Evolutionary conservation across 2,329 filamentous ascomycete genomes (phyloP).

Genomic region (Penicillium sp.): DNA sequence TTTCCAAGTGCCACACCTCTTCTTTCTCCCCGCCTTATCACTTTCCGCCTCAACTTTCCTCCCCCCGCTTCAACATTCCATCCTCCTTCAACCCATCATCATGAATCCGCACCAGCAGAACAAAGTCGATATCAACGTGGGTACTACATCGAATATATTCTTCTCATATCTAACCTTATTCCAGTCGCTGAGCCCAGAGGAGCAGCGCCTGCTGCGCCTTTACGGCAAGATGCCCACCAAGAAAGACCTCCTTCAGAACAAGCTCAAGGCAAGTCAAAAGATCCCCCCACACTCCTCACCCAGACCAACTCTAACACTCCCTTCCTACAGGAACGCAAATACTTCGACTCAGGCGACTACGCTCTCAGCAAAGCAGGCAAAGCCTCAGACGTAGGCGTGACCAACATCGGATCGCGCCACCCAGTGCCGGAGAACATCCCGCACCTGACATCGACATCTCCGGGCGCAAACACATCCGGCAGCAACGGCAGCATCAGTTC

Average conservation of each 20-base stretch:
- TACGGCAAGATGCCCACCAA: conserved; percentile 98
- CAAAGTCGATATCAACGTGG: conserved; percentile 93
- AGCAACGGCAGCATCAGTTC: conserved; percentile 27
- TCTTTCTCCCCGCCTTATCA: conserved; percentile 6
- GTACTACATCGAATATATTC: conserved; percentile 37
- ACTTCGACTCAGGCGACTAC: conserved; percentile 95
- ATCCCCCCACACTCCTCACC: background rate
- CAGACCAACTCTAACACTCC: background rate
- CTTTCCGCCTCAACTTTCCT: conserved; percentile 5
- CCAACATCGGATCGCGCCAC: conserved; percentile 89
- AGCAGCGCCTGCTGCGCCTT: conserved; percentile 92
- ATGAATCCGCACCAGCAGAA: conserved; percentile 99
- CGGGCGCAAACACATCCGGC: conserved; percentile 36
- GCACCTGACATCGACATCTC: conserved; percentile 69
- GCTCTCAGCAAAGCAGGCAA: conserved; percentile 97
- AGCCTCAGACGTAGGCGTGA: conserved; percentile 87
- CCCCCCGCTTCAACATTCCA: conserved; percentile 2
- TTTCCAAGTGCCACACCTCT: conserved; percentile 2
- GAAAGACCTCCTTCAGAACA: conserved; percentile 95
- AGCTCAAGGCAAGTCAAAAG: conserved; percentile 65
- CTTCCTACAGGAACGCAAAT: conserved; percentile 76
- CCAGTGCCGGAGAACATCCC: conserved; percentile 94
- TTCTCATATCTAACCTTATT: background rate
- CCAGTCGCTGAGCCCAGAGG: conserved; percentile 86
- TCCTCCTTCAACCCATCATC: conserved; percentile 29